Percentiles rank a stretch among this genome's conserved stretches.
These are phyloP conservation scores for Heteromeles arbutifolia DNA, from an alignment of 306 rosid genomes.

Conservation along the genomic window DNA sequence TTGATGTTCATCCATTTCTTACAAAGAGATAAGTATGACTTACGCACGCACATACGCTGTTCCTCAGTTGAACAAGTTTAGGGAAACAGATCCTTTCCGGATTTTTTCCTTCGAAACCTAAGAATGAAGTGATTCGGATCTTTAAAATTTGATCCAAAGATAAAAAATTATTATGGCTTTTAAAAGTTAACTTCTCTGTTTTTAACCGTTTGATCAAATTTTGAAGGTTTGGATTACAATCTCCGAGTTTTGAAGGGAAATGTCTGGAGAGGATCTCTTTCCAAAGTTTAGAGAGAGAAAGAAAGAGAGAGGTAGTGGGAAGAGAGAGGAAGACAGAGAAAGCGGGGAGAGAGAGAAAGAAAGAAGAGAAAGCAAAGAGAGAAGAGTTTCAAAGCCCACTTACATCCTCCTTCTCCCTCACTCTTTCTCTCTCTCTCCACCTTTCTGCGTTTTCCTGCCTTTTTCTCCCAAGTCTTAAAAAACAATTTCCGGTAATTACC, in stretches of 20 bases:
- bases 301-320: background rate
- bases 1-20: background rate
- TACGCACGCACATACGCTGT: background rate
- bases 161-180: no score
- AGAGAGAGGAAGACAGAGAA: background rate
- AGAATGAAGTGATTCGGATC: no score
- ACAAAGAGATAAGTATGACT: constrained; percentile 30
- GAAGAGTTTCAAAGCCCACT: background rate
- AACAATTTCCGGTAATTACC: background rate
- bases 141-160: no score
- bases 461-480: constrained; percentile 21
- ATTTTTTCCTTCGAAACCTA: no score
- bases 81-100: background rate
- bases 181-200: no score
- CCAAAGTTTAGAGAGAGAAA: background rate
- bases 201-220: no score
- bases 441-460: constrained; percentile 25
- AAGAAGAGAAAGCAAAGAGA: background rate
- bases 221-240: no score
- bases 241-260: no score
- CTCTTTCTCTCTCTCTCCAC: background rate
- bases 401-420: background rate
- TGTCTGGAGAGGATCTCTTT: no score
- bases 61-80: background rate
- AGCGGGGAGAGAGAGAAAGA: background rate